Evolutionary conservation across 2,329 filamentous ascomycete genomes (phyloP), one percentile per base, ranked within the genome.

Genomic region (Sphaerulina vaccinii): DNA sequence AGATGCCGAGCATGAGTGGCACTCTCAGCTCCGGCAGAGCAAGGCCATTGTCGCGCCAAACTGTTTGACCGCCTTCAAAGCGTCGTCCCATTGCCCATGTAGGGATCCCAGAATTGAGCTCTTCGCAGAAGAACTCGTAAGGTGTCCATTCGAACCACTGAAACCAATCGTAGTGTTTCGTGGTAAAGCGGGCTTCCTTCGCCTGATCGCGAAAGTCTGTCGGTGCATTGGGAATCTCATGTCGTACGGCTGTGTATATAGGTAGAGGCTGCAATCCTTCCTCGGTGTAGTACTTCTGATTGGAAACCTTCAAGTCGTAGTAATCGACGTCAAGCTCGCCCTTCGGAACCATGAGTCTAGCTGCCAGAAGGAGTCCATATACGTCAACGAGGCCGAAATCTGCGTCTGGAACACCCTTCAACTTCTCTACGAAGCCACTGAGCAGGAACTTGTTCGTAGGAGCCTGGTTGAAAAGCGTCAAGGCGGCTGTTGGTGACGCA

Each of bases 141-240:
- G 92, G 92, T 0, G 90, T 95, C 63, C 92, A 87, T 65, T 99
- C 93, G 61, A 93, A 96, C 92, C 93, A 97, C 64, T 99, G 92
- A 63, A 97, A 99, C 88, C 91, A 97, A 2, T 90, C 80, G 24
- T 58, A 58, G 37, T 65, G 58, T 64, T 95, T 48, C 61, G 65
- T 56, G 15, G 47, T 58, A 45, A 60, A 61, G 19, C 61, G 45
- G 33, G 57, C 57, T 4, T 62, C 65, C 55, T 69, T 71, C 29
- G 71, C 71, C 6, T 59, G 62, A 15, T 57, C 47, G 5, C 51
- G 37, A 9, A 62, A 49, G 71, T 58, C 41, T 27, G 65, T 37
- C 79, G 78, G 52, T 6, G 83, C 69, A 6, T 85, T 74, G 0
- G 92, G 93, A 19, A 99, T 97, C 69, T 99, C 93, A 65, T 99